Percentiles rank a stretch among this genome's conserved stretches.
phyloP scores from a whole-genome alignment of 2,329 filamentous ascomycete species.

The Colletotrichum sp. region DNA sequence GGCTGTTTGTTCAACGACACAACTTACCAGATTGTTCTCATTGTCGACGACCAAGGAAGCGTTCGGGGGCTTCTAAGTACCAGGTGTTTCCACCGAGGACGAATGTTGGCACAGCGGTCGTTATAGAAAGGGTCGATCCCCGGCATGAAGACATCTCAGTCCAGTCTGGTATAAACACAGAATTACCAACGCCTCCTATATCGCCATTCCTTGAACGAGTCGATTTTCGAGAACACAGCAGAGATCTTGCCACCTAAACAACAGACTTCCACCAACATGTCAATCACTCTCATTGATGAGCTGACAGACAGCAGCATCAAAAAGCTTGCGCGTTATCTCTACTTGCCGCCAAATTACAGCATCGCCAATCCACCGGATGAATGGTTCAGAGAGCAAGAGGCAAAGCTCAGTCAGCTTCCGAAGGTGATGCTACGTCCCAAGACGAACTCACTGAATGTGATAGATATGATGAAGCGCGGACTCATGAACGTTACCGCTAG shows the following conservation, averaged over 20 bases:
- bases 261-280: neutral
- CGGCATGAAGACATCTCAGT: neutral
- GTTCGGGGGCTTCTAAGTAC: neutral
- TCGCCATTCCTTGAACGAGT: neutral
- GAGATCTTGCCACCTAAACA: neutral
- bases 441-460: conserved; percentile 24
- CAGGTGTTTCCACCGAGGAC: neutral
- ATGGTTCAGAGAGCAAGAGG: conserved; percentile 42
- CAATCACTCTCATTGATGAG: conserved; percentile 17
- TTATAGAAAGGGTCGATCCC: neutral
- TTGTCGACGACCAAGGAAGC: neutral
- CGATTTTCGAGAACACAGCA: neutral
- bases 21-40: neutral
- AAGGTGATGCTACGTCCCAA: conserved; percentile 31
- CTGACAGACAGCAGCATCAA: conserved; percentile 29
- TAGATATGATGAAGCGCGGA: conserved; percentile 35
- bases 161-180: neutral
- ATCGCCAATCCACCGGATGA: conserved; percentile 32
- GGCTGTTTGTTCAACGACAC: neutral
- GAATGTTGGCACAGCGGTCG: neutral
- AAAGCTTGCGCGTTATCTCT: conserved; percentile 40
- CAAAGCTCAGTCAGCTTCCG: conserved; percentile 25
- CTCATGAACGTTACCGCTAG: conserved; percentile 34
- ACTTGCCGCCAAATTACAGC: conserved; percentile 36
- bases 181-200: neutral